Evolutionary conservation across 2,329 filamentous ascomycete species (phyloP), one percentile per base, ranked within the genome.

Genomic region (Aspergillus eucalypticola): DNA sequence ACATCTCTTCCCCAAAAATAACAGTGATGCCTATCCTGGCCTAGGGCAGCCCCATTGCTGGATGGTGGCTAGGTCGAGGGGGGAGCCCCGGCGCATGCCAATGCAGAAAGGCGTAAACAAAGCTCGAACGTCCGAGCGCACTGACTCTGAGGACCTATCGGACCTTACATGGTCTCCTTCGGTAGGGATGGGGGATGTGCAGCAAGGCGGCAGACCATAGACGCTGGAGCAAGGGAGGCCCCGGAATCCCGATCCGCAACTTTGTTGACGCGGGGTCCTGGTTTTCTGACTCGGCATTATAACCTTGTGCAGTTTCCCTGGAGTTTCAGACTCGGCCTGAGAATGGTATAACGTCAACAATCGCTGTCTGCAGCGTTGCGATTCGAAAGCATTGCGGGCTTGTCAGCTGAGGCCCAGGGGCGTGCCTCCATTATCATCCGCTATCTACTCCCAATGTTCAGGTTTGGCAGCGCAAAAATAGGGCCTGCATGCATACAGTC

Each of bases 91-190:
- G 63, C 68, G 71, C 74, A 77, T 76, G 69, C 74, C 74, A 73
- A 71, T 73, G 73, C 68, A 71, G 48, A 62, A 60, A 57, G 58
- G 66, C 70, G 68, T 76, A 76, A 76, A 77, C 74, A 76, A 71
- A 74, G 69, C 63, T 61, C 62, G 53, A 65, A 58, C 59, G 65
- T 60, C 67, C 65, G 51, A 59, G 65, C 56, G 70, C 73, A 75
- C 71, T 67, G 73, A 73, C 69, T 58, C 62, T 66, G 69, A 66
- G 68, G 68, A 66, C 69, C 71, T 72, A 74, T 72, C 71, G 64
- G 65, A 71, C 74, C 75, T 76, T 77, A 72, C 75, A 76, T 76
- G 64, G 66, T 71, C 62, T 35, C 53, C 69, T 71, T 74, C 67
- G 67, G 65, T 71, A 71, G 73, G 72, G 69, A 73, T 72, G 69